These are phyloP conservation scores for Xerocomus potaroensis DNA, from an alignment of 768 basidiomycete species.

Conservation along the genomic window DNA sequence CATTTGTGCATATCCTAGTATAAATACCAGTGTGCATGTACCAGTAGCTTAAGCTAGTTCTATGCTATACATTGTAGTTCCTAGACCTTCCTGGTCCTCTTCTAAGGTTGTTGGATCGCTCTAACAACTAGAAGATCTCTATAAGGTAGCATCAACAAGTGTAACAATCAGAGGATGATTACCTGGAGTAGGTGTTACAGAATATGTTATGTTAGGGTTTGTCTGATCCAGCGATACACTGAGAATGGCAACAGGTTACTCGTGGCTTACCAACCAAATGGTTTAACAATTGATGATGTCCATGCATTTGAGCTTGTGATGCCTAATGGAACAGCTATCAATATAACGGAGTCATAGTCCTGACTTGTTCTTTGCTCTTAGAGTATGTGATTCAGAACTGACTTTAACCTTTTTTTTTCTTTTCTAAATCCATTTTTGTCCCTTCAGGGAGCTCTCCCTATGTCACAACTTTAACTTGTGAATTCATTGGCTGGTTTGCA, in stretches of 20 bases:
- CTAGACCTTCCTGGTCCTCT: no score
- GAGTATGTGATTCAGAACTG: conserved; percentile 22
- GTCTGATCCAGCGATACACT: background rate
- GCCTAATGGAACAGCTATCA: conserved; percentile 36
- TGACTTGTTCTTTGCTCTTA: conserved; percentile 39
- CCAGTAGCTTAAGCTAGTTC: no score
- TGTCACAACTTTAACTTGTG: no score
- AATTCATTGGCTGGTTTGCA: conserved; percentile 13
- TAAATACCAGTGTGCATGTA: no score
- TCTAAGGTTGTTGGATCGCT: no score
- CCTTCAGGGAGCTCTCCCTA: no score
- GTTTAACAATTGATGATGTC: conserved; percentile 51
- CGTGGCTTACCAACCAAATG: conserved; percentile 58
- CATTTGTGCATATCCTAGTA: no score
- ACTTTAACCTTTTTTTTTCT: no score
- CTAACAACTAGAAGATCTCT: no score
- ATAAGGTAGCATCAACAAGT: no score
- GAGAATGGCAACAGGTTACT: conserved; percentile 41
- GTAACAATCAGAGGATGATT: conserved; percentile 50
- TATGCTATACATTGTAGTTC: no score
- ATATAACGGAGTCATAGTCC: conserved; percentile 31
- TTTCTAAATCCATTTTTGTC: no score
- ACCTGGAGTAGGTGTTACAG: conserved; percentile 52
- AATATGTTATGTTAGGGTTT: conserved; percentile 34
- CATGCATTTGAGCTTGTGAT: conserved; percentile 51